phyloP scores from a whole-genome alignment of 78 protist species.

The Chrysochromulina tobinii region DNA sequence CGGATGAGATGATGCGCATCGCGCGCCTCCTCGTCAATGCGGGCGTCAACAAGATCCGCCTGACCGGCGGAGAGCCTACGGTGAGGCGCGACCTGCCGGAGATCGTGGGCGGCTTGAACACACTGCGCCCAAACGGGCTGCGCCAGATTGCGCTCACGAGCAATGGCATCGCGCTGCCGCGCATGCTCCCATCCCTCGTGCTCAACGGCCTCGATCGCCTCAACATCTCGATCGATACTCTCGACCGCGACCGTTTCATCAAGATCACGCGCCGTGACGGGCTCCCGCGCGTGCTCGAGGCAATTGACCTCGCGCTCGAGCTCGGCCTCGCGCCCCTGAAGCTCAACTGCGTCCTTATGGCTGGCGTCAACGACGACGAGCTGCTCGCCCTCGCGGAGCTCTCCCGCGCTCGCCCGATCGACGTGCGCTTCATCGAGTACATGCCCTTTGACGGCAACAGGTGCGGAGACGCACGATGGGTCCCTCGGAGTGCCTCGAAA shows the following conservation, averaged over 20 bases:
- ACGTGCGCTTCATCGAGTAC: conserved; percentile 86
- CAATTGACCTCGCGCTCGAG: background rate
- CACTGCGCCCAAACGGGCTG: conserved; percentile 6
- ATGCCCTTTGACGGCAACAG: conserved; percentile 85
- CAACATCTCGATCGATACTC: conserved; percentile 86
- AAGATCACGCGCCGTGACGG: background rate
- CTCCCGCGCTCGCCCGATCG: conserved; percentile 59
- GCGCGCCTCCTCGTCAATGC: conserved; percentile 60
- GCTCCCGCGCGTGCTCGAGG: background rate
- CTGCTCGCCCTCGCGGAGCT: conserved; percentile 66
- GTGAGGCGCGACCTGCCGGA: conserved; percentile 41
- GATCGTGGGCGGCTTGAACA: background rate
- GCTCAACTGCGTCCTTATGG: conserved; percentile 81
- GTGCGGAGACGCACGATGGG: background rate
- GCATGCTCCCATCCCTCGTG: background rate
- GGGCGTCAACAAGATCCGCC: conserved; percentile 83
- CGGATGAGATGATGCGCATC: conserved; percentile 67
- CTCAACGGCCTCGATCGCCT: conserved; percentile 21
- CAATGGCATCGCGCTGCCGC: conserved; percentile 72
- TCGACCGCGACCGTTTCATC: conserved; percentile 57
- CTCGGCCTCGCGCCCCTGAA: conserved; percentile 38
- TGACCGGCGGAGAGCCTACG: conserved; percentile 91
- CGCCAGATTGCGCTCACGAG: conserved; percentile 66
- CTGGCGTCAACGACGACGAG: conserved; percentile 78
- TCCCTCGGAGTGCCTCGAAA: too few relatives aligned